Evolutionary conservation across 768 basidiomycete genomes (phyloP), one percentile per base, ranked within the genome.

Genomic region (Tricholoma hemisulphureum): DNA sequence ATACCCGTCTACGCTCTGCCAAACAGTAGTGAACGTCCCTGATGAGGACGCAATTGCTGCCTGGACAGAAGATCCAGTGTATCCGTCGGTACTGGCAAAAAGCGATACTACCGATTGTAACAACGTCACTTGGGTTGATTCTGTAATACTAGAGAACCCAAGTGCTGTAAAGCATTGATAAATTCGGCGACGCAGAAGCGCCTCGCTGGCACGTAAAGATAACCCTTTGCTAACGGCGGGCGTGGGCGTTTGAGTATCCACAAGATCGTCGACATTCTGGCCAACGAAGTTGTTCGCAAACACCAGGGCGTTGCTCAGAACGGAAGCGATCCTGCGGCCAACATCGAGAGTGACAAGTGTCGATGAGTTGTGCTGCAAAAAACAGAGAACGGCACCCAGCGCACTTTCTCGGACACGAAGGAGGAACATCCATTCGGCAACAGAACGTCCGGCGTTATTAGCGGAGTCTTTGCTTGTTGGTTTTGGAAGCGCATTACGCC

Each of bases 401-500:
- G 96, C 93, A 62, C 87, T 88, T 73, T 97, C 95, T 21, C 96
- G 81, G 18, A 98, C 91, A 58, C 92, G 87, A 7, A 98, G 78
- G 2, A 99, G 78, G 74, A 98, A 99, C 34, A 83, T 80, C 94
- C 95, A 98, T 64, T 98, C 97, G 0, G 82, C 76, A 20, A 83
- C 76, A 24, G 86, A 83, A 28, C 95, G 78, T 16, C 85, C 85
- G 4, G 80, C 79, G 14, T 78, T 81, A 13, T 74, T 74, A 0
- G 78, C 73, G 0, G 85, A 77, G 65, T 98, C 96, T 70, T 97
- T 97, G 65, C 82, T 89, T 0, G 93, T 95, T 0, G 93, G 89
- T 71, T 98, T 99, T 1, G 97, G 95, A 0, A 99, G 79, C 1
- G 96, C 95, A 64, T 99, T 99, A 29, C 97, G 81, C 97, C 97